Base-by-base conservation (phyloP, 2,329 filamentous ascomycete genomes). In the Lasiodiplodia hormozganensis region DNA sequence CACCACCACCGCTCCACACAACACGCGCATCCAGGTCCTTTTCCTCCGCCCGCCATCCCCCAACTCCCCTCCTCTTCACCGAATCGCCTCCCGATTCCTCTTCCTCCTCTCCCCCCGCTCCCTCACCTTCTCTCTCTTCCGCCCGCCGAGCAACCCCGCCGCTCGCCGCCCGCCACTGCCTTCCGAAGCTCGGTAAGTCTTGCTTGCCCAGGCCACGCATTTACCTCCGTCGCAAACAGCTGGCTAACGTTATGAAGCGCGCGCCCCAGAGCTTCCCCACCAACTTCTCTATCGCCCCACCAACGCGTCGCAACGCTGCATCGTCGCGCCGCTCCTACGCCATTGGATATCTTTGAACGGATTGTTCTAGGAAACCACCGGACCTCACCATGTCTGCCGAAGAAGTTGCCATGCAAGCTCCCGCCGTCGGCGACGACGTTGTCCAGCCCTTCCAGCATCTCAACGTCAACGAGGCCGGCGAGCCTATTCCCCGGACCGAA, bases 401-500 rank as follows among this genome's bases (percentile, higher is more conserved):
- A 71, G 80, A 82, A 60, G 69, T 62, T 51, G 43, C 67, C 74
- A 60, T 76, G 77, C 68, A 73, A 74, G 70, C 70, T 68, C 72
- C 73, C 69, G 79, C 73, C 69, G 79, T 78, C 69, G 74, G 76
- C 71, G 73, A 72, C 72, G 77, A 78, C 66, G 72, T 84, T 70
- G 73, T 77, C 73, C 81, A 84, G 62, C 78, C 79, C 70, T 78
- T 85, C 69, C 78, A 80, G 68, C 76, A 75, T 66, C 73, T 83
- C 62, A 80, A 77, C 74, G 75, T 81, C 57, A 75, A 75, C 70
- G 79, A 82, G 71, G 92, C 96, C 74, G 92, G 92, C 73, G 93
- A 95, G 75, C 87, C 88, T 71, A 87, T 88, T 70, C 95, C 93
- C 76, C 96, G 95, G 85, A 97, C 95, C 69, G 96, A 99, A 75